Evolutionary conservation across 1,139 yeast genomes (phyloP).

Genomic region (Eremothecium gossypii): DNA sequence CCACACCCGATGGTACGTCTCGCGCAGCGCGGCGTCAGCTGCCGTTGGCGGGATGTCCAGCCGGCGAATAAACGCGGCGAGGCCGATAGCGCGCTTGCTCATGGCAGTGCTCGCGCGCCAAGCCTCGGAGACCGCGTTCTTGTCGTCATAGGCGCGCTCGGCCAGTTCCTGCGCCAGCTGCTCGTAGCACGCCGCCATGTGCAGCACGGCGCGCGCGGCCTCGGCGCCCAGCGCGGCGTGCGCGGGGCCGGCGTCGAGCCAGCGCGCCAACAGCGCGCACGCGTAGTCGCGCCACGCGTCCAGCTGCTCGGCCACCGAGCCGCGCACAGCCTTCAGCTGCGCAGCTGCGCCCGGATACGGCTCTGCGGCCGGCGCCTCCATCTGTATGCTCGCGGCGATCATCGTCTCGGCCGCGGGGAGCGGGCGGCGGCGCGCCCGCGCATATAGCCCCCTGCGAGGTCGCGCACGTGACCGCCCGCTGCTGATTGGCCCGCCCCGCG

Average conservation of each 20-base stretch:
- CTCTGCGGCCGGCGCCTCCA: no score
- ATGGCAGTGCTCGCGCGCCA: constrained; percentile 23
- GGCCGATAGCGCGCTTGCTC: constrained; percentile 20
- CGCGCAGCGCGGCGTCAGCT: constrained; percentile 2
- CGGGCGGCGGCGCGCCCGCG: no score
- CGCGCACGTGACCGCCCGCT: background rate
- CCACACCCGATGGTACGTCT: constrained; percentile 3
- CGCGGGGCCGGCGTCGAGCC: background rate
- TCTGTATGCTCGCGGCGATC: no score
- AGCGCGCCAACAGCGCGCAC: constrained; percentile 5
- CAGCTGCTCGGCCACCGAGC: constrained; percentile 3
- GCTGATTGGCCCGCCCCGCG: background rate
- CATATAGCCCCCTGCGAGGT: no score
- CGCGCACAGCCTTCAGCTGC: background rate
- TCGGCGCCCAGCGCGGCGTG: constrained; percentile 4
- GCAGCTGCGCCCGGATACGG: no score
- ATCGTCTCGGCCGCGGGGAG: no score
- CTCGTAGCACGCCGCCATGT: constrained; percentile 16
- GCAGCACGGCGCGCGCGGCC: constrained; percentile 7
- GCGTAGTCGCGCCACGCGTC: constrained; percentile 7
- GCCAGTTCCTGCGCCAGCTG: constrained; percentile 16
- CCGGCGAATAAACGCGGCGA: constrained; percentile 8
- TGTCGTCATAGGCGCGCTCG: constrained; percentile 19
- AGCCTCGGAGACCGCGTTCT: constrained; percentile 8
- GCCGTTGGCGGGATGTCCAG: constrained; percentile 5